Conservation (phyloP, 108 stramenopile genomes). For the Nitzschia sp. region DNA sequence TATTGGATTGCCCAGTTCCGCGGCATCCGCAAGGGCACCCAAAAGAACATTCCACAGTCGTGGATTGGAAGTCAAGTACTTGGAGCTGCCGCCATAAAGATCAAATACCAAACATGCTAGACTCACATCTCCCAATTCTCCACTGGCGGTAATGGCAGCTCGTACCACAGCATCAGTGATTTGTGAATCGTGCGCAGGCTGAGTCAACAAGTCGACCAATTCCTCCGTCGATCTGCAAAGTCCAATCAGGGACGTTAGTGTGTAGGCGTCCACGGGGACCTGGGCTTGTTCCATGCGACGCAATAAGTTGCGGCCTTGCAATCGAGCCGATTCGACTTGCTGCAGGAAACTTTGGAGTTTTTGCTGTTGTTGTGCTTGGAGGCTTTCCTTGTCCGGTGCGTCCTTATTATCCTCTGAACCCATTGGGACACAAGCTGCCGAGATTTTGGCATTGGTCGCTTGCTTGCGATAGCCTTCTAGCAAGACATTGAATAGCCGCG, state of each 20-base stretch:
- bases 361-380: not conserved
- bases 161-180: slow-evolving; percentile 53
- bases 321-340: not conserved
- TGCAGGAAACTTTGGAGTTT: not conserved
- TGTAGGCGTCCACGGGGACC: slow-evolving; percentile 58
- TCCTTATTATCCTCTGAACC: not conserved
- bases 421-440: not conserved
- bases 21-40: slow-evolving; percentile 49
- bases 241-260: slow-evolving; percentile 67
- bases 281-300: slow-evolving; percentile 42
- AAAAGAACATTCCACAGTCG: slow-evolving; percentile 68
- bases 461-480: slow-evolving; percentile 57
- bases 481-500: slow-evolving; percentile 75
- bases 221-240: slow-evolving; percentile 43
- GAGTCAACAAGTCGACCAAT: slow-evolving; percentile 42
- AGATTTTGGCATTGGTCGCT: not conserved
- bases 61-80: slow-evolving; percentile 11
- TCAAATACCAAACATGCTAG: slow-evolving; percentile 70
- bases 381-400: not conserved
- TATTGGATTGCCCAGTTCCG: slow-evolving; percentile 15
- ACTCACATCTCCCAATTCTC: slow-evolving; percentile 57
- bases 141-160: slow-evolving; percentile 61
- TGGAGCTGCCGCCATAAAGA: slow-evolving; percentile 27
- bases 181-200: slow-evolving; percentile 24
- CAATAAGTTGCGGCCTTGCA: slow-evolving; percentile 49